phyloP scores from a whole-genome alignment of 2,329 filamentous ascomycete genomes.

The Zymoseptoria passerinii region DNA sequence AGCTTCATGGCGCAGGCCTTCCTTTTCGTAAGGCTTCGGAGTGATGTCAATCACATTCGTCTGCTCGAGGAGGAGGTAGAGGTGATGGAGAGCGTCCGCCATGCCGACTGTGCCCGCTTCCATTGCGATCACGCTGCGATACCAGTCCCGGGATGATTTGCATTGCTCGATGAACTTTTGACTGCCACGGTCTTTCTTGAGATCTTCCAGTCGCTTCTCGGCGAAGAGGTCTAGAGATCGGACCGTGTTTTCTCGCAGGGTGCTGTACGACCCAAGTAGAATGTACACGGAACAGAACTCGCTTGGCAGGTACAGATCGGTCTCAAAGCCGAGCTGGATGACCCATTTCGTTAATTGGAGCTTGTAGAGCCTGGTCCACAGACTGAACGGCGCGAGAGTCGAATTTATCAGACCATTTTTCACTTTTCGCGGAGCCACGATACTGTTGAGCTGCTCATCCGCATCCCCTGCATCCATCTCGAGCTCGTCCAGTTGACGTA shows the following conservation, averaged over 20 bases:
- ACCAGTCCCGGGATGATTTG: neutral
- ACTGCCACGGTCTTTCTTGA: neutral
- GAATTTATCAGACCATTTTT: slow-evolving; percentile 1
- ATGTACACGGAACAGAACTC: slow-evolving; percentile 87
- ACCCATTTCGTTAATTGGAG: slow-evolving; percentile 80
- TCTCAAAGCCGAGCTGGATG: slow-evolving; percentile 86
- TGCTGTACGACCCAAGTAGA: slow-evolving; percentile 27
- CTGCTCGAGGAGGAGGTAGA: slow-evolving; percentile 61
- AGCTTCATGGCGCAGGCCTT: slow-evolving; percentile 65
- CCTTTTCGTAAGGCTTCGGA: slow-evolving; percentile 56
- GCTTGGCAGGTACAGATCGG: slow-evolving; percentile 78
- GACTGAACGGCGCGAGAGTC: slow-evolving; percentile 64
- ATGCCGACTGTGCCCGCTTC: neutral
- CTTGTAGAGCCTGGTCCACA: slow-evolving; percentile 87
- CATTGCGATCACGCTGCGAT: neutral
- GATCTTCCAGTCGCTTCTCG: neutral
- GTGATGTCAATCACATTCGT: slow-evolving; percentile 45
- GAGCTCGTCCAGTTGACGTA: slow-evolving; percentile 74
- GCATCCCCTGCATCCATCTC: slow-evolving; percentile 57
- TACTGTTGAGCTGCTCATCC: slow-evolving; percentile 15
- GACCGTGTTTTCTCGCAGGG: neutral
- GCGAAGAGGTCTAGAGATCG: neutral
- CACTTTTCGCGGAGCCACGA: neutral
- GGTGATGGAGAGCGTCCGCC: slow-evolving; percentile 22
- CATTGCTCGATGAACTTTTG: slow-evolving; percentile 1